These are phyloP conservation scores for Bertia moriformis DNA, from an alignment of 2,329 filamentous ascomycete species.

Conservation along the genomic window DNA sequence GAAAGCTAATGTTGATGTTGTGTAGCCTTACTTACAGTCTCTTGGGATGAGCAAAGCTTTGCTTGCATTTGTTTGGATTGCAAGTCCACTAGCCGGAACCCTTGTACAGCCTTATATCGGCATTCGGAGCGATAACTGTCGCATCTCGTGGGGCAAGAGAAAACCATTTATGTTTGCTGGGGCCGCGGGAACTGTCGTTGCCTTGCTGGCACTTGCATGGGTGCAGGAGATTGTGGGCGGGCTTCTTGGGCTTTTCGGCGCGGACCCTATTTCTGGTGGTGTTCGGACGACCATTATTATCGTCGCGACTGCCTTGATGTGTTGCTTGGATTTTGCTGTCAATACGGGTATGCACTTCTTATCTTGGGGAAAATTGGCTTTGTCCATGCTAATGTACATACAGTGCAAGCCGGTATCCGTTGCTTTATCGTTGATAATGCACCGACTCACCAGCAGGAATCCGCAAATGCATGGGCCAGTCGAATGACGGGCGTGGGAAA, in stretches of 20 bases:
- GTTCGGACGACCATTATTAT: constrained; percentile 57
- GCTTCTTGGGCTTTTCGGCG: constrained; percentile 56
- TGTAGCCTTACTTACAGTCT: constrained; percentile 55
- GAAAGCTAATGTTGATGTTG: neutral
- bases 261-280: constrained; percentile 44
- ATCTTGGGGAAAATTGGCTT: too few species aligned
- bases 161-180: constrained; percentile 71
- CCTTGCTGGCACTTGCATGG: constrained; percentile 61
- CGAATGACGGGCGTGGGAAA: constrained; percentile 77
- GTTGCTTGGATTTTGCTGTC: constrained; percentile 83
- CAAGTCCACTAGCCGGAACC: constrained; percentile 63
- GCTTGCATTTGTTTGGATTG: constrained; percentile 75
- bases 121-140: constrained; percentile 67
- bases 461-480: constrained; percentile 87
- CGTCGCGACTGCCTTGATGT: constrained; percentile 73
- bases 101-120: constrained; percentile 73
- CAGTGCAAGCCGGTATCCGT: constrained; percentile 77
- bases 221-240: constrained; percentile 57
- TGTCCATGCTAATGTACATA: constrained; percentile 4
- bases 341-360: constrained; percentile 58
- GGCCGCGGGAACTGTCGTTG: constrained; percentile 48
- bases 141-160: constrained; percentile 60
- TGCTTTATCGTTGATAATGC: constrained; percentile 90
- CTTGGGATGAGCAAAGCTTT: constrained; percentile 71
- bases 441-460: constrained; percentile 82